Percentiles rank a stretch among this genome's conserved stretches.
phyloP scores from a whole-genome alignment of 352 stramenopile genomes.

The Globisporangium nagaii region DNA sequence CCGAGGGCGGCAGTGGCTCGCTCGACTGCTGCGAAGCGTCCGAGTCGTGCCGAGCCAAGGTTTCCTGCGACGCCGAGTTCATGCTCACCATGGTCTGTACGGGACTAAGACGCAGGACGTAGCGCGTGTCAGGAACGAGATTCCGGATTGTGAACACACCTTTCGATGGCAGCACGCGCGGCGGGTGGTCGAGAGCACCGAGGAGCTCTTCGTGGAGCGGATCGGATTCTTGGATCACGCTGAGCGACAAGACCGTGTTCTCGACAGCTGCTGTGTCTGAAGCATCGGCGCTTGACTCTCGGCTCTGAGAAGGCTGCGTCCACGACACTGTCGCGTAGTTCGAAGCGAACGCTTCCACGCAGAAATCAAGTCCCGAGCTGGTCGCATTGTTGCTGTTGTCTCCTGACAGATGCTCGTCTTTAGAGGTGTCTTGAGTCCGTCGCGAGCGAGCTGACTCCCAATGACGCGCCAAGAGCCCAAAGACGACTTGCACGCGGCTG shows the following conservation, averaged over 20 bases:
- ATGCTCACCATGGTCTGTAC: constrained; percentile 6
- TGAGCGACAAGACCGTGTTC: constrained; percentile 4
- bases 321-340: constrained; percentile 28
- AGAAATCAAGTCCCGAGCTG: neutral
- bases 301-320: constrained; percentile 1
- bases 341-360: constrained; percentile 23
- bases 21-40: neutral
- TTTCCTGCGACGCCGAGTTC: neutral
- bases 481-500: constrained; percentile 23
- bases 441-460: constrained; percentile 10
- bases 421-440: neutral
- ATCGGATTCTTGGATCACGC: neutral
- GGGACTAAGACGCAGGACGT: constrained; percentile 25
- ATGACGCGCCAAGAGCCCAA: constrained; percentile 23
- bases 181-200: neutral
- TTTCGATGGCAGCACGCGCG: constrained; percentile 25
- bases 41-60: neutral
- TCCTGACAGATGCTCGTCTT: no score
- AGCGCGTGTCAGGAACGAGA: constrained; percentile 40
- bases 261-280: neutral
- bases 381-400: neutral
- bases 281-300: neutral
- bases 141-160: constrained; percentile 33
- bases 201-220: neutral
- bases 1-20: neutral